phyloP scores from a whole-genome alignment of 306 rosid genomes.

The Hippophae gyantsensis region DNA sequence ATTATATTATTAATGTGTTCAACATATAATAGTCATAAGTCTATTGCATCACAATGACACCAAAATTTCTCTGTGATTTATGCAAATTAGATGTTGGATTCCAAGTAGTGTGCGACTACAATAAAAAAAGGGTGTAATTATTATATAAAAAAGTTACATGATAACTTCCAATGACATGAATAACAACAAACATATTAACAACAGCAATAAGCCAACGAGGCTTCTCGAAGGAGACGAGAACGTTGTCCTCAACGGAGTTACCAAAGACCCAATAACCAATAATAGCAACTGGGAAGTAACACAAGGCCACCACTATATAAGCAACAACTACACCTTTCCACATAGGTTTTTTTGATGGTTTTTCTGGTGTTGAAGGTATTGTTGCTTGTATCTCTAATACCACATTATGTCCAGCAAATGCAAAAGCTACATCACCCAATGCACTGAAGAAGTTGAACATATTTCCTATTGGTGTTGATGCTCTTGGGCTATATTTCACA shows the following conservation, averaged over 20 bases:
- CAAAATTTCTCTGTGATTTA: too few relatives aligned
- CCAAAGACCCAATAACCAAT: conserved; percentile 36
- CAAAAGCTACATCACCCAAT: conserved; percentile 35
- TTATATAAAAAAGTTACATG: conserved; percentile 5
- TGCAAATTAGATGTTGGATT: too few relatives aligned
- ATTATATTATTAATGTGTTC: too few relatives aligned
- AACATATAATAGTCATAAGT: too few relatives aligned
- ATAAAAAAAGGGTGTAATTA: too few relatives aligned
- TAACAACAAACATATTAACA: conserved; percentile 30
- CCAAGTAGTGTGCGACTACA: not conserved
- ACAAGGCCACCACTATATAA: conserved; percentile 29
- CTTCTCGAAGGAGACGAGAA: conserved; percentile 27
- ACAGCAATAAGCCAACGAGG: conserved; percentile 26
- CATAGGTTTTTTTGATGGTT: conserved; percentile 29
- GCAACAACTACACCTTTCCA: conserved; percentile 31
- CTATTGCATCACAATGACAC: too few relatives aligned
- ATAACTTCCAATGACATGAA: conserved; percentile 42
- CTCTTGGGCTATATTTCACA: conserved; percentile 17
- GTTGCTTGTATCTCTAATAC: conserved; percentile 42
- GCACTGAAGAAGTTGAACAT: conserved; percentile 27
- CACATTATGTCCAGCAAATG: conserved; percentile 39
- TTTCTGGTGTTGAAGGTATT: conserved; percentile 33
- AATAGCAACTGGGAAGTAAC: conserved; percentile 31
- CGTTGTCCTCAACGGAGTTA: conserved; percentile 25
- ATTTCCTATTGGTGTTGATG: conserved; percentile 21